Evolutionary conservation across 495 filamentous ascomycete genomes (phyloP).

Genomic region (Penicillium psychrofluorescens): DNA sequence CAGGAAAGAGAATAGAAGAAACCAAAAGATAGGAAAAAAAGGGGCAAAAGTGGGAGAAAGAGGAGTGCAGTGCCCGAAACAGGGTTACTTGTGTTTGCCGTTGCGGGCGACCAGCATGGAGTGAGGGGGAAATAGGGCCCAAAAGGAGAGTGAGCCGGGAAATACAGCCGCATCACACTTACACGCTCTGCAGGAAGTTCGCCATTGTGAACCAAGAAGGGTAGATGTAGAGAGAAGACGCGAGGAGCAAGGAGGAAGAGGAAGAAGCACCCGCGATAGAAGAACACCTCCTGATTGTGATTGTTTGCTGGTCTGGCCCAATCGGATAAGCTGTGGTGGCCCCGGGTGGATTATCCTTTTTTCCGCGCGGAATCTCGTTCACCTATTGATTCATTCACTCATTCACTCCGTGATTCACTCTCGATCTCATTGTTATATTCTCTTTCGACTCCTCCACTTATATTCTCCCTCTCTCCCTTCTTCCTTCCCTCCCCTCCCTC

Average conservation of each 20-base stretch:
- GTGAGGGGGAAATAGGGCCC: conserved; percentile 8
- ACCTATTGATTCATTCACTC: not conserved
- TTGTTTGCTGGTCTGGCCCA: conserved; percentile 22
- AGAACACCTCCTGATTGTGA: conserved; percentile 5
- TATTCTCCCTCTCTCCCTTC: not conserved
- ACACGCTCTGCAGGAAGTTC: conserved; percentile 76
- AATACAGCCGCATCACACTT: conserved; percentile 32
- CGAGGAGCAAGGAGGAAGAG: not conserved
- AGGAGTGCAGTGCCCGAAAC: conserved; percentile 4
- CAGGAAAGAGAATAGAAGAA: conserved; percentile 1
- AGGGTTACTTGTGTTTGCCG: conserved; percentile 15
- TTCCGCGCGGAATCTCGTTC: not conserved
- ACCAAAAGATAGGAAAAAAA: conserved; percentile 2
- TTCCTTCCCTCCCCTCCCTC: not conserved
- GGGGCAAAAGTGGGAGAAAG: not conserved
- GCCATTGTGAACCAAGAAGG: conserved; percentile 46
- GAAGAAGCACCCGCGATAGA: conserved; percentile 3
- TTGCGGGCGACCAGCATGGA: conserved; percentile 15
- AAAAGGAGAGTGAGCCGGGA: not conserved
- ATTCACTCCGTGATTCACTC: too few species aligned
- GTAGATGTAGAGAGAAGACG: not conserved
- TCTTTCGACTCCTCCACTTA: not conserved
- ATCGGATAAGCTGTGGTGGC: conserved; percentile 15
- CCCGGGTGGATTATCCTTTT: conserved; percentile 11
- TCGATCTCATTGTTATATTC: not conserved